A percentile compares a stretch with the other conserved stretches of the same genome.
Evolutionary conservation across 139 green algal genomes (phyloP).

Genomic region (Yamagishiella unicocca): DNA sequence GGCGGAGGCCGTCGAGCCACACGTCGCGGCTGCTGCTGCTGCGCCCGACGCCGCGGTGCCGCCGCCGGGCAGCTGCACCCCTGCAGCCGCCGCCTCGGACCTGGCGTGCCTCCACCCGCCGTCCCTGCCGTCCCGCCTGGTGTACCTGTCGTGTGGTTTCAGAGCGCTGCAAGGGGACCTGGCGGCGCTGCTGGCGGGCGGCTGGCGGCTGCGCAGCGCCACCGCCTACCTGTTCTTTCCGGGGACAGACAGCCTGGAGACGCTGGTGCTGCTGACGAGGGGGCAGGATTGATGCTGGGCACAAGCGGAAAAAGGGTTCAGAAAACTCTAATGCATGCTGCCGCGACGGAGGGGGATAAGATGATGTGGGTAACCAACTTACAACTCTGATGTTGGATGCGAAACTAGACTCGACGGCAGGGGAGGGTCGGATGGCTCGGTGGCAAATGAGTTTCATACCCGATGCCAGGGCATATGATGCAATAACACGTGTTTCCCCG

Average conservation of each 20-base stretch:
- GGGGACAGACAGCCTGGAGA: slow-evolving; percentile 78
- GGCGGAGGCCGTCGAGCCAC: neutral
- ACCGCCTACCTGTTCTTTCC: slow-evolving; percentile 79
- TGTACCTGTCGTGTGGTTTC: slow-evolving; percentile 90
- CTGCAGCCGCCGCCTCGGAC: too few species aligned
- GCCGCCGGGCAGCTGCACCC: neutral
- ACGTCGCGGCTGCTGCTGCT: neutral
- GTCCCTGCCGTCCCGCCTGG: slow-evolving; percentile 52
- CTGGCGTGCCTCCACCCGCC: neutral
- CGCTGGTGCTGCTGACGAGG: slow-evolving; percentile 70
- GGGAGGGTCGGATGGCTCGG: too few species aligned
- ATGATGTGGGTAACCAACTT: too few species aligned
- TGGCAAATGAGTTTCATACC: too few species aligned
- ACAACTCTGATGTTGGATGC: too few species aligned
- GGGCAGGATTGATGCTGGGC: too few species aligned
- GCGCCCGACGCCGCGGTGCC: neutral
- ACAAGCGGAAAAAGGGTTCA: too few species aligned
- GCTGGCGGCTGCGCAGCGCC: slow-evolving; percentile 61
- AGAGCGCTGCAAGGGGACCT: slow-evolving; percentile 66
- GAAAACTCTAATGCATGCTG: too few species aligned
- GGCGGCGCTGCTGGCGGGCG: slow-evolving; percentile 60
- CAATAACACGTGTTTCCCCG: too few species aligned
- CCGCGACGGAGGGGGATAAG: too few species aligned
- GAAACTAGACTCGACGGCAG: too few species aligned
- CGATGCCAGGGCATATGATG: too few species aligned